Evolutionary conservation across 805 yeast species (phyloP), one percentile per base, ranked within the genome.

Genomic region (Babjeviella inositovora): DNA sequence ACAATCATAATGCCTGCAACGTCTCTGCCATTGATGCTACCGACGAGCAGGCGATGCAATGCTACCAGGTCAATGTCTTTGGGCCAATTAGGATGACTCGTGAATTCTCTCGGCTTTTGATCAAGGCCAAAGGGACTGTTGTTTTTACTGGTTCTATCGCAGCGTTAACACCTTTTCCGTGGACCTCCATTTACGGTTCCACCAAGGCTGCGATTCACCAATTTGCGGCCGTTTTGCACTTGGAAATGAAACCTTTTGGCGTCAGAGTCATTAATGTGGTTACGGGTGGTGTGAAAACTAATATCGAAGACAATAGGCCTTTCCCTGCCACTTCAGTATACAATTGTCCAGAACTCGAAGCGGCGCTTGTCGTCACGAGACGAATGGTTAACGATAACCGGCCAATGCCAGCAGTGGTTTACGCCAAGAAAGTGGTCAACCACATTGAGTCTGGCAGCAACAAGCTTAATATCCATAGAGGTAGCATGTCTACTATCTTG

Each of bases 151-250:
- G 90, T 2, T 73, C 85, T 4, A 42, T 72, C 3, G 62, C 75
- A 9, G 90, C 81, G 1, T 25, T 66, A 9, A 45, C 61, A 8
- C 70, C 80, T 3, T 69, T 77, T 49, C 92, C 92, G 13, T 76
- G 70, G 42, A 67, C 73, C 1, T 55, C 73, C 8, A 51, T 70
- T 15, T 79, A 79, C 38, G 60, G 71, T 15, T 58, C 85, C 2
- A 43, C 75, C 2, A 79, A 79, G 37, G 81, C 85, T 5, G 85
- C 87, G 1, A 67, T 79, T 27, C 81, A 75, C 32, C 72, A 65
- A 33, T 79, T 70, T 37, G 76, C 81, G 0, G 60, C 65, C 19
- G 60, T 59, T 2, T 47, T 79, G 26, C 62, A 72, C 24, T 38
- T 70, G 13, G 93, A 79, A 43, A 41, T 79, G 60, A 64, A 65